These are phyloP conservation scores for Leccinum olivaceoglutinosum DNA, from an alignment of 1,284 basidiomycete species.

Conservation along the genomic window DNA sequence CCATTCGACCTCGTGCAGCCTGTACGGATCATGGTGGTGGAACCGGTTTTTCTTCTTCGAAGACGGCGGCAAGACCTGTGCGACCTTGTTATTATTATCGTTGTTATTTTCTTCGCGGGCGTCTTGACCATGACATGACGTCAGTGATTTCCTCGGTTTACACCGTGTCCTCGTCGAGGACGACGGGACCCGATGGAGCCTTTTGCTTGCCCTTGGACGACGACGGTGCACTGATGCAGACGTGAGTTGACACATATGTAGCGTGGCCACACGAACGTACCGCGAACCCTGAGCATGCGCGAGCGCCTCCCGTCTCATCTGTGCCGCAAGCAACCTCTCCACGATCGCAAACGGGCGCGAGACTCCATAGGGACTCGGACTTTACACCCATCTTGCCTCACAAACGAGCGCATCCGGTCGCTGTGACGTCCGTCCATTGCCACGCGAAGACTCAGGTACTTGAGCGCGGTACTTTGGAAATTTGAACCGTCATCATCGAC, in stretches of 20 bases:
- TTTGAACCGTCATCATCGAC: no score
- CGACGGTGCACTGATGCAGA: constrained; percentile 3
- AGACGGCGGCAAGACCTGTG: constrained; percentile 40
- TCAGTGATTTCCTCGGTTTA: constrained; percentile 84
- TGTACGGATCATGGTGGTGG: constrained; percentile 81
- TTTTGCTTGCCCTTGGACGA: constrained; percentile 39
- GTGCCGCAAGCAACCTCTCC: constrained; percentile 89
- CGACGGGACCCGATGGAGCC: constrained; percentile 34
- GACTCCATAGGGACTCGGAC: constrained; percentile 72
- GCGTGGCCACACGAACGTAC: constrained; percentile 25
- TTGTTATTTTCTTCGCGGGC: constrained; percentile 34
- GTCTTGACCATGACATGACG: constrained; percentile 40
- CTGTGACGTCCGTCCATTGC: no score
- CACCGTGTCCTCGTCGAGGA: constrained; percentile 67
- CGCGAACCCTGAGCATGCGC: constrained; percentile 53
- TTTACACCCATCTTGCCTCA: constrained; percentile 80
- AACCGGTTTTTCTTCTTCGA: constrained; percentile 54
- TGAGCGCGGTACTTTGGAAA: no score
- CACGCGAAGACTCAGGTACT: no score
- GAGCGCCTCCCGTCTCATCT: constrained; percentile 88
- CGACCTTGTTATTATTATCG: no score
- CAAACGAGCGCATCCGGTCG: not conserved
- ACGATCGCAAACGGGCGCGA: constrained; percentile 88
- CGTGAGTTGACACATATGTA: no score
- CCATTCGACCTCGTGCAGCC: constrained; percentile 71